Evolutionary conservation across 164 flowering plant genomes (phyloP), one percentile per base, ranked within the genome.

Genomic region (Aristolochia californica): DNA sequence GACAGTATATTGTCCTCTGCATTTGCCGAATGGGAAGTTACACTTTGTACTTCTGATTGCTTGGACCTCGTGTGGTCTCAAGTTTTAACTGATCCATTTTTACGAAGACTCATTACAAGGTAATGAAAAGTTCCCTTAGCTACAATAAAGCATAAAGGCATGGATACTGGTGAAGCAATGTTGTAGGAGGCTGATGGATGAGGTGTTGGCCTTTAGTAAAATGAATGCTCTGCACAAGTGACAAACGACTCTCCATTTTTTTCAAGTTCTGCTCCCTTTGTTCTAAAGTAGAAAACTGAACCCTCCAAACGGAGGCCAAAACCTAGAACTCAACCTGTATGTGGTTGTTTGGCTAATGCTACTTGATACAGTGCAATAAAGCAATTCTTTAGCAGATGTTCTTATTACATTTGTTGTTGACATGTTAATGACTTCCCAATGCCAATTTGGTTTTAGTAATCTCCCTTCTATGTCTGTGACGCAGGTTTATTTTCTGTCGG

Each of bases 21-120:
- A 18, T 81, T 89, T 53, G 74, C 96, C 27, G 74, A 79, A 54
- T 93, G 97, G 97, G 99, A 89, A 72, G 75, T 78, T 48, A 77
- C 72, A 57, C 85, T 93, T 15, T 89, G 91, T 65, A 82, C 83
- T 57, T 77, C 94, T 45, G 63, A 77, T 38, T 55, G 24, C 61
- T 58, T 93, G 70, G 80, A 89, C 77, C 66, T 83, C 56, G 97
- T 78, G 24, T 93, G 97, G 99, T 94, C 91, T 15, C 99, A 89
- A 72, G 83, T 89, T 62, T 66, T 93, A 58, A 73, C 83, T 20
- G 97, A 89, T 74, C 95, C 85, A 59, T 89, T 93, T 74, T 67
- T 93, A 17, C 76, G 99, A 47, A 78, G 96, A 62, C 75, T 93
- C 45, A 76, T 93, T 57, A 75, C 89, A 27, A 89, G 99, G 99